A percentile compares a stretch with the other conserved stretches of the same genome.
phyloP scores from a whole-genome alignment of 2,329 filamentous ascomycete species.

The Aspergillus luchuensis region DNA sequence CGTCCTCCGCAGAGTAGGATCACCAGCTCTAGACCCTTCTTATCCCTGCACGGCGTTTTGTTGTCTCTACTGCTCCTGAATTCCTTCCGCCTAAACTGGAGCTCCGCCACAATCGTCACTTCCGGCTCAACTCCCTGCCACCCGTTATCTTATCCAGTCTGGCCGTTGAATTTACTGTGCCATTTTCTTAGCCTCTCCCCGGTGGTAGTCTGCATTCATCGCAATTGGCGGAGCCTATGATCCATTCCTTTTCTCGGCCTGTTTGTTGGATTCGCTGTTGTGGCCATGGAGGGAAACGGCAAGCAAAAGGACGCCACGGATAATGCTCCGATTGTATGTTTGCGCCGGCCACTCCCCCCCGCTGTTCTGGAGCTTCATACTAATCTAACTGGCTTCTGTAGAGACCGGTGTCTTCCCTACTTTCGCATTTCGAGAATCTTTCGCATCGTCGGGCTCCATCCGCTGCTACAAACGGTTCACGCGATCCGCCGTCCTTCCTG shows the following conservation, averaged over 20 bases:
- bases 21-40: background rate
- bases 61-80: background rate
- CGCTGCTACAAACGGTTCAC: constrained; percentile 27
- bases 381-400: constrained; percentile 22
- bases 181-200: background rate
- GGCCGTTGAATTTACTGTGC: background rate
- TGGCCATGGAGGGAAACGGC: constrained; percentile 41
- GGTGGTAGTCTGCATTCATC: background rate
- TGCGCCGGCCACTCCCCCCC: constrained; percentile 16
- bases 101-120: constrained; percentile 8
- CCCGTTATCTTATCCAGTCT: constrained; percentile 5
- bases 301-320: constrained; percentile 38
- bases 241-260: constrained; percentile 22
- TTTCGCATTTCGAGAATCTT: constrained; percentile 53
- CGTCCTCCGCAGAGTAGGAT: background rate
- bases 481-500: constrained; percentile 34
- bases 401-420: constrained; percentile 52
- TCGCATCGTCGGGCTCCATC: constrained; percentile 39
- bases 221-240: constrained; percentile 31
- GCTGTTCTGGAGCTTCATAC: background rate
- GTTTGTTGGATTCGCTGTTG: constrained; percentile 29
- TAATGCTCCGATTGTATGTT: constrained; percentile 41
- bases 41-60: background rate
- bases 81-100: constrained; percentile 7
- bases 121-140: constrained; percentile 2